Evolutionary conservation across 371 early-diverging fungal species (phyloP).

Genomic region (Conidiobolus incongruus): DNA sequence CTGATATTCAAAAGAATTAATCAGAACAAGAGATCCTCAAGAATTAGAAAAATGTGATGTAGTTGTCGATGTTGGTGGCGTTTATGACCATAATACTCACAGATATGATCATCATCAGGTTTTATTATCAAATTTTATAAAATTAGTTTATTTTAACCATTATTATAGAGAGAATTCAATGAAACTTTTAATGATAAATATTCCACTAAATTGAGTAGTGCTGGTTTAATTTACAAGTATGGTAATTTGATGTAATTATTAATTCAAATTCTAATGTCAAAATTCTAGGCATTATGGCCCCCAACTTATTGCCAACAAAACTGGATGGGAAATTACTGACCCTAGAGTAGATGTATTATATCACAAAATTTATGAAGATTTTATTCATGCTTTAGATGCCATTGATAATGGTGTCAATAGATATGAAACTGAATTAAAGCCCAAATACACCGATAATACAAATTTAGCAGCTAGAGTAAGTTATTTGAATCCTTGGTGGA

Average conservation of each 20-base stretch:
- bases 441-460: constrained; percentile 64
- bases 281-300: constrained; percentile 58
- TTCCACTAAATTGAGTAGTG: constrained; percentile 71
- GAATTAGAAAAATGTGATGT: constrained; percentile 62
- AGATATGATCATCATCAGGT: constrained; percentile 95
- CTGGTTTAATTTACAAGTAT: constrained; percentile 75
- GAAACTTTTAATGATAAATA: constrained; percentile 68
- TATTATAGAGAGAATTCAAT: constrained; percentile 49
- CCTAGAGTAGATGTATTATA: constrained; percentile 35
- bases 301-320: constrained; percentile 37
- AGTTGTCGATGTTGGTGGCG: constrained; percentile 96
- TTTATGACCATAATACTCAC: constrained; percentile 53
- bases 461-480: constrained; percentile 53
- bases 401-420: constrained; percentile 82
- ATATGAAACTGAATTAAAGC: constrained; percentile 52
- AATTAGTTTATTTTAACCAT: not conserved
- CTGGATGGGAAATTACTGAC: constrained; percentile 25
- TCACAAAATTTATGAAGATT: constrained; percentile 59
- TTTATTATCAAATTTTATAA: not conserved
- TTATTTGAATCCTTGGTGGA: constrained; percentile 85
- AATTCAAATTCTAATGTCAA: not conserved
- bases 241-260: not conserved
- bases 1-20: constrained; percentile 21
- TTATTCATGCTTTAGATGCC: constrained; percentile 58
- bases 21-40: constrained; percentile 73